A percentile compares a stretch with the other conserved stretches of the same genome.
Evolutionary conservation across 768 basidiomycete genomes (phyloP).

Genomic region (Antrodiella citrinella): DNA sequence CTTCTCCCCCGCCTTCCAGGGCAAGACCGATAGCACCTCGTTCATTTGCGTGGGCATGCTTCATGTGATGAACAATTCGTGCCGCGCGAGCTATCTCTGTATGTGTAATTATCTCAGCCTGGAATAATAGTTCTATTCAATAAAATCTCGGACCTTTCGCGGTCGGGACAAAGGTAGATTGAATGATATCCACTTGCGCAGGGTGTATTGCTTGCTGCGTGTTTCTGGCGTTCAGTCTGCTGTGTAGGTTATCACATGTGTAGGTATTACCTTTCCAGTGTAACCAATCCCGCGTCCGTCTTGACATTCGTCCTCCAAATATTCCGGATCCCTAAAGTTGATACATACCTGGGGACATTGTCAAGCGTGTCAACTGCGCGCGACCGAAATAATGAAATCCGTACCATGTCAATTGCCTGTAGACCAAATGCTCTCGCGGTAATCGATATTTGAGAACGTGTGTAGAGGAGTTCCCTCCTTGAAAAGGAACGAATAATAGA

Average conservation of each 20-base stretch:
- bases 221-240: background rate
- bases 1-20: constrained; percentile 41
- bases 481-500: constrained; percentile 70
- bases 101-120: background rate
- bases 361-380: too few species aligned
- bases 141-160: constrained; percentile 40
- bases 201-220: constrained; percentile 97
- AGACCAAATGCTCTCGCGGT: constrained; percentile 79
- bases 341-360: constrained; percentile 71
- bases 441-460: constrained; percentile 75
- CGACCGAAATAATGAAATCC: background rate
- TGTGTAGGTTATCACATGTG: background rate
- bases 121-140: background rate
- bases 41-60: constrained; percentile 38
- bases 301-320: constrained; percentile 63
- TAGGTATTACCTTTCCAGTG: constrained; percentile 82
- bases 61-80: constrained; percentile 63
- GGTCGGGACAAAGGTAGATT: constrained; percentile 72
- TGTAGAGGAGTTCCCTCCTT: constrained; percentile 70
- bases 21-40: constrained; percentile 72
- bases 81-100: constrained; percentile 73
- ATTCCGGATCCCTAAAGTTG: constrained; percentile 68
- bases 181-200: constrained; percentile 68
- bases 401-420: constrained; percentile 86
- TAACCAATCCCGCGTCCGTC: constrained; percentile 83